Evolutionary conservation across 345 rosid genomes (phyloP).

Genomic region (Moricandia moricandioides): DNA sequence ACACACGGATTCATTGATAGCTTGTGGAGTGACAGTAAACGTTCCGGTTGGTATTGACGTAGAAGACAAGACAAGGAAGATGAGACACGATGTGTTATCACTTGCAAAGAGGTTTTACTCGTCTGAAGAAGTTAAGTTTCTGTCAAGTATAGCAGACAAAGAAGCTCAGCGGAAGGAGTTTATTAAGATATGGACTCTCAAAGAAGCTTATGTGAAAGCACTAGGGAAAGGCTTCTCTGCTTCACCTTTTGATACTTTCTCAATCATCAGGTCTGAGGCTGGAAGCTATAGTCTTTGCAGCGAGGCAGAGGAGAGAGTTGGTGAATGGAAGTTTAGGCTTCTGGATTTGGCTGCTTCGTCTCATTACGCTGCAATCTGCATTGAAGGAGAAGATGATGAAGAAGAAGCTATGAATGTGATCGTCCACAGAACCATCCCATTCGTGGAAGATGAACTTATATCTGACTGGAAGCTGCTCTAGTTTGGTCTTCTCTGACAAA

Average conservation of each 20-base stretch:
- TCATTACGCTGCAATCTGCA: slow-evolving; percentile 7
- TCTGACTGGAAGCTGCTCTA: slow-evolving; percentile 39
- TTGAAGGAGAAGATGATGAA: not conserved
- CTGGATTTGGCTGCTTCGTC: not conserved
- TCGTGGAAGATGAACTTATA: slow-evolving; percentile 49
- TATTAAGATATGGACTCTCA: slow-evolving; percentile 74
- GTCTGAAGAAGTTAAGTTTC: slow-evolving; percentile 45
- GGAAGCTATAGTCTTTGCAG: slow-evolving; percentile 23
- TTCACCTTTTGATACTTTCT: slow-evolving; percentile 64
- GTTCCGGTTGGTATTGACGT: slow-evolving; percentile 65
- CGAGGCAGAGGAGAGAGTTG: slow-evolving; percentile 15
- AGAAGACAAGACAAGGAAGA: slow-evolving; percentile 59
- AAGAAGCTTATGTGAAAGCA: slow-evolving; percentile 83
- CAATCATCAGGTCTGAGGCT: slow-evolving; percentile 38
- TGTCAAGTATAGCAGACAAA: slow-evolving; percentile 53
- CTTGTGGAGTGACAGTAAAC: slow-evolving; percentile 61
- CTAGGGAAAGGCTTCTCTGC: slow-evolving; percentile 72
- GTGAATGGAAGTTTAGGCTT: slow-evolving; percentile 18
- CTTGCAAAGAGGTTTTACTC: slow-evolving; percentile 58
- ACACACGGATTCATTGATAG: slow-evolving; percentile 69
- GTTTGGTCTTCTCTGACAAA: not conserved
- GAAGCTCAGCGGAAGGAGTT: slow-evolving; percentile 60
- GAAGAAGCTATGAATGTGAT: slow-evolving; percentile 38
- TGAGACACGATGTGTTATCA: slow-evolving; percentile 45
- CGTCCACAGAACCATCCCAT: slow-evolving; percentile 62